These are phyloP conservation scores for Phytophthora boehmeriae DNA, from an alignment of 352 stramenopile genomes.

Conservation along the genomic window DNA sequence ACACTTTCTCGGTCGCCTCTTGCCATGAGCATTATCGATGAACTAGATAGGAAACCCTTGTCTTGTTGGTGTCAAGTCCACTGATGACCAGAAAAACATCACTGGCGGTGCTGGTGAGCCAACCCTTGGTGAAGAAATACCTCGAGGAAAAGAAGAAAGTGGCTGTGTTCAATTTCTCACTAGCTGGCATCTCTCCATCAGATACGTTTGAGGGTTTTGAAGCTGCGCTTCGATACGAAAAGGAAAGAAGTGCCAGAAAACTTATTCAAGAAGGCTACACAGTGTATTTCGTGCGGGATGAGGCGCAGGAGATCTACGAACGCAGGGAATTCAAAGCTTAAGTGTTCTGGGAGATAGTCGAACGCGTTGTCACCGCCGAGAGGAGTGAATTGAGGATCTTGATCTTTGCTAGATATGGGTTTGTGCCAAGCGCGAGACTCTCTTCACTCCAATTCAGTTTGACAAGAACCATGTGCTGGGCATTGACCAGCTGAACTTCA, in stretches of 20 bases:
- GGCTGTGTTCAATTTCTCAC: slow-evolving; percentile 12
- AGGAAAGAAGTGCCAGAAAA: too few species aligned
- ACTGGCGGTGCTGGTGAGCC: slow-evolving; percentile 9
- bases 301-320: slow-evolving; percentile 1
- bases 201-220: slow-evolving; percentile 1
- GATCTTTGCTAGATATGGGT: slow-evolving; percentile 11
- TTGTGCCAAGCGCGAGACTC: background rate
- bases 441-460: slow-evolving; percentile 10
- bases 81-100: slow-evolving; percentile 12
- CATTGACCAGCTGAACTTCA: slow-evolving; percentile 15
- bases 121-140: background rate
- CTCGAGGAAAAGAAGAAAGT: slow-evolving; percentile 10
- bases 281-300: slow-evolving; percentile 17
- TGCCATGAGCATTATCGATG: slow-evolving; percentile 16
- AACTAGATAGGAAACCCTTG: too few species aligned
- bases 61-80: slow-evolving; percentile 7
- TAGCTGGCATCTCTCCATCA: background rate
- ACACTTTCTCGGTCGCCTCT: slow-evolving; percentile 6
- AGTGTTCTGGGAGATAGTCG: slow-evolving; percentile 15
- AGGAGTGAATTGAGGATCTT: slow-evolving; percentile 6
- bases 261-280: background rate
- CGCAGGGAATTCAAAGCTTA: background rate
- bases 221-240: background rate
- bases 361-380: slow-evolving; percentile 1
- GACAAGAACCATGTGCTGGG: slow-evolving; percentile 5